Conservation (phyloP, 1,284 basidiomycete genomes). For the Thecaphora thlaspeos region DNA sequence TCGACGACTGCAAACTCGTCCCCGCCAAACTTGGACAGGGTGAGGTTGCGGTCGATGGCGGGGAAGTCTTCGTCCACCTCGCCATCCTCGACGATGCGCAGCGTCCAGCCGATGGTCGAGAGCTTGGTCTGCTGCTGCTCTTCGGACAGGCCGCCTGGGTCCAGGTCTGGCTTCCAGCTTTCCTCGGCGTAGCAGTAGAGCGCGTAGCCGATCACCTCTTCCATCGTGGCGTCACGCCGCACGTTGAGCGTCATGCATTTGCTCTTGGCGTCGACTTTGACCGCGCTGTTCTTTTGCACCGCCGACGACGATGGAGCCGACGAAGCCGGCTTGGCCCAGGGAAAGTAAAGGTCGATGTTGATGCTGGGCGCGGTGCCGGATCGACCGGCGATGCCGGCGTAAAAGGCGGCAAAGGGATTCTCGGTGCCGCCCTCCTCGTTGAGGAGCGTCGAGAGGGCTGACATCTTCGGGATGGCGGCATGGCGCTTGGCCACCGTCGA, state of each 20-base stretch:
- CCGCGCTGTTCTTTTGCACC: conserved; percentile 24
- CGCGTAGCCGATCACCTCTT: conserved; percentile 92
- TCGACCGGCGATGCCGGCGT: conserved; percentile 59
- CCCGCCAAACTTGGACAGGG: conserved; percentile 83
- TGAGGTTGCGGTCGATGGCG: conserved; percentile 82
- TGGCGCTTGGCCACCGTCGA: conserved; percentile 25
- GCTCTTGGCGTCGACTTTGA: conserved; percentile 26
- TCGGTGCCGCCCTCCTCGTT: conserved; percentile 29
- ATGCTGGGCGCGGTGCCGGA: conserved; percentile 59
- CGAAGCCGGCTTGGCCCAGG: conserved; percentile 65
- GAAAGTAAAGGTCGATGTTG: conserved; percentile 80
- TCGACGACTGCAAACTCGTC: conserved; percentile 82
- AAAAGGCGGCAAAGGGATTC: conserved; percentile 60
- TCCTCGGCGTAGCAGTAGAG: conserved; percentile 90
- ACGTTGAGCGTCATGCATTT: conserved; percentile 65
- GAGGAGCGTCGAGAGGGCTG: conserved; percentile 32
- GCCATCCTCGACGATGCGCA: conserved; percentile 94
- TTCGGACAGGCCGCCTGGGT: conserved; percentile 58
- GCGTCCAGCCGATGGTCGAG: conserved; percentile 84
- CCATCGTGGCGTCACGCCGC: conserved; percentile 82
- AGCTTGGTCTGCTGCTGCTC: conserved; percentile 66
- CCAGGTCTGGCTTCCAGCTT: conserved; percentile 73
- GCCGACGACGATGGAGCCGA: conserved; percentile 15
- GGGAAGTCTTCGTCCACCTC: conserved; percentile 99
- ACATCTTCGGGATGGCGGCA: conserved; percentile 28